A percentile compares a stretch with the other conserved stretches of the same genome.
Conservation (phyloP, 345 rosid genomes). For the Punica granatum region DNA sequence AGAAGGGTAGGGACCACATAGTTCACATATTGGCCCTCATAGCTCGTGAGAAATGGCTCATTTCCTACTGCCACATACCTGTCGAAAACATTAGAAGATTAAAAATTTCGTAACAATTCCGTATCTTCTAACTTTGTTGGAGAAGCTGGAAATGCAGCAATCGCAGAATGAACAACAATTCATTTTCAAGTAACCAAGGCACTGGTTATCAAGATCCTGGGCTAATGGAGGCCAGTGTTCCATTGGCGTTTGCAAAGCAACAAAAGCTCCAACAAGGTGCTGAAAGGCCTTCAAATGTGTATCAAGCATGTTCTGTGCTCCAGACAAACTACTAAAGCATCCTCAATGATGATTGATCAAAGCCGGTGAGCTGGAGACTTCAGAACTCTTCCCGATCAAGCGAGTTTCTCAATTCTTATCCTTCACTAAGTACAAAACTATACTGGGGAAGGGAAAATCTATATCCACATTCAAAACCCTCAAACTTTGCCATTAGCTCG, state of each 20-base stretch:
- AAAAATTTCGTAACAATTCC: neutral
- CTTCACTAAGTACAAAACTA: neutral
- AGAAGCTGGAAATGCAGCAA: neutral
- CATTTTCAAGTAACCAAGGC: no score
- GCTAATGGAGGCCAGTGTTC: no score
- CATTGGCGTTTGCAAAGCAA: no score
- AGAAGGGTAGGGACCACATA: constrained; percentile 73
- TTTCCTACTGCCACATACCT: constrained; percentile 95
- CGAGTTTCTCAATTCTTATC: neutral
- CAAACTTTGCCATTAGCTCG: no score
- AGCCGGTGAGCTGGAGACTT: neutral
- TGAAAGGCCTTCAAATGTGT: neutral
- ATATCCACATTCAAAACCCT: no score
- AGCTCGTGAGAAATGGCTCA: constrained; percentile 84
- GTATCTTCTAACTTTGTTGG: neutral
- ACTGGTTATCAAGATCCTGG: no score
- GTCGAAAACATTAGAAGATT: constrained; percentile 4
- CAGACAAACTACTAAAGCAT: neutral
- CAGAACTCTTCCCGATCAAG: neutral
- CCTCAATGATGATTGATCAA: no score
- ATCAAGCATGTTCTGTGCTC: neutral
- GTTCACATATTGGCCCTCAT: constrained; percentile 57
- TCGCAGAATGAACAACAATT: neutral
- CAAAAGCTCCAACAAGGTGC: neutral
- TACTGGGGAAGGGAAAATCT: no score